Base-by-base conservation (phyloP, 2,329 filamentous ascomycete genomes). In the Fusarium gaditjirri region DNA sequence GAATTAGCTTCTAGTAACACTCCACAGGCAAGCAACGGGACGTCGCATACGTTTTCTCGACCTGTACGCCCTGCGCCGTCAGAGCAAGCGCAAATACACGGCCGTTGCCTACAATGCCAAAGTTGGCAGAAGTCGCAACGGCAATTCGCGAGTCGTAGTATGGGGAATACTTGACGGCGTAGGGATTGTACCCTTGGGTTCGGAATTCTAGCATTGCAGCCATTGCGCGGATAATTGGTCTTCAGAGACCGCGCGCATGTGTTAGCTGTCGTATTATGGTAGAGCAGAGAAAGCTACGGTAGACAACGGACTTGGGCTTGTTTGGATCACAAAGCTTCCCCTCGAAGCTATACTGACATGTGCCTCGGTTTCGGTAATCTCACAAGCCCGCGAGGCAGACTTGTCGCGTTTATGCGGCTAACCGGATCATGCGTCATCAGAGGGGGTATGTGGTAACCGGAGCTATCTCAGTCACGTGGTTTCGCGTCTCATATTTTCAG, bases 141-240 rank as follows among this genome's bases (percentile, higher is more conserved):
- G 95, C 95, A 72, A 99, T 90, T 71, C 95, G 91, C 74, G 93
- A 96, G 85, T 98, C 96, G 85, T 97, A 97, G 86, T 98, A 99
- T 11, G 96, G 96, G 61, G 95, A 98, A 87, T 98, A 99, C 84
- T 98, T 97, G 83, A 98, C 94, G 75, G 93, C 94, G 84, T 97
- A 98, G 78, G 95, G 95, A 82, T 98, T 97, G 88, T 90, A 98
- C 78, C 96, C 96, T 80, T 94, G 89, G 27, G 96, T 98, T 72
- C 93, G 92, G 84, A 93, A 98, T 84, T 98, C 94, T 77, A 98
- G 91, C 94, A 98, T 98, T 80, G 86, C 85, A 82, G 83, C 82
- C 83, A 85, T 85, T 61, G 66, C 75, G 70, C 69, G 66, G 47
- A 54, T 27, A 8, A 33, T 38, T 41, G 29, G 63, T 61, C 57